These are phyloP conservation scores for Phytophthora chlamydospora DNA, from an alignment of 352 stramenopile genomes.

Conservation along the genomic window DNA sequence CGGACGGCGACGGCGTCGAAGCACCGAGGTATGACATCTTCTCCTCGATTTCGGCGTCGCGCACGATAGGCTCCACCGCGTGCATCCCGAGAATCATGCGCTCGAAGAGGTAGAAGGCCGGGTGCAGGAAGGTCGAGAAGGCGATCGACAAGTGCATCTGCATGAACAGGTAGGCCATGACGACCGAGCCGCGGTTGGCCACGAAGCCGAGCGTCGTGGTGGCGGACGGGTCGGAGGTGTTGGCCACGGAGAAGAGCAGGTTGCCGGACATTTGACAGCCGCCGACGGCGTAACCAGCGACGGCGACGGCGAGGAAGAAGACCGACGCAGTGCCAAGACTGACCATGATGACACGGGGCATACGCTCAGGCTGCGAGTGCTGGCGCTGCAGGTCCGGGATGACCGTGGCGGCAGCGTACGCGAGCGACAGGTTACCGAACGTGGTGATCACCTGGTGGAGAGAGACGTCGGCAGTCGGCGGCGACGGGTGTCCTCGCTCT, in stretches of 20 bases:
- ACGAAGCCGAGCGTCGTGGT: slow-evolving; percentile 24
- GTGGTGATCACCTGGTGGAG: slow-evolving; percentile 35
- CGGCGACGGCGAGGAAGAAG: slow-evolving; percentile 29
- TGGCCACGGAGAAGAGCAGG: slow-evolving; percentile 32
- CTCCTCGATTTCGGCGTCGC: slow-evolving; percentile 23
- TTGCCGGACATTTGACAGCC: slow-evolving; percentile 38
- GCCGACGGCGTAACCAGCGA: slow-evolving; percentile 20
- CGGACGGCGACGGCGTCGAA: slow-evolving; percentile 20
- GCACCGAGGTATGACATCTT: slow-evolving; percentile 38
- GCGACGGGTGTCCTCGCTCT: slow-evolving; percentile 27
- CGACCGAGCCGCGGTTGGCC: slow-evolving; percentile 21
- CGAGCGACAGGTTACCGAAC: slow-evolving; percentile 37
- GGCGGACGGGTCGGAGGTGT: slow-evolving; percentile 24
- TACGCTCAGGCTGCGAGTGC: slow-evolving; percentile 34
- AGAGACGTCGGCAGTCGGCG: slow-evolving; percentile 17
- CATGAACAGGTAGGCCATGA: slow-evolving; percentile 40
- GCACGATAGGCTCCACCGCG: slow-evolving; percentile 4
- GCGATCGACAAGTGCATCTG: slow-evolving; percentile 34
- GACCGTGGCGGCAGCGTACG: slow-evolving; percentile 34
- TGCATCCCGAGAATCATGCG: slow-evolving; percentile 35
- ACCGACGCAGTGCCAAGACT: slow-evolving; percentile 22
- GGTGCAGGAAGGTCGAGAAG: slow-evolving; percentile 33
- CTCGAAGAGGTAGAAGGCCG: slow-evolving; percentile 39
- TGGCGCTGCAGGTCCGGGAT: slow-evolving; percentile 34
- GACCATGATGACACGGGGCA: slow-evolving; percentile 36